These are phyloP conservation scores for Grifola frondosa DNA, from an alignment of 1,284 basidiomycete genomes.

Conservation along the genomic window DNA sequence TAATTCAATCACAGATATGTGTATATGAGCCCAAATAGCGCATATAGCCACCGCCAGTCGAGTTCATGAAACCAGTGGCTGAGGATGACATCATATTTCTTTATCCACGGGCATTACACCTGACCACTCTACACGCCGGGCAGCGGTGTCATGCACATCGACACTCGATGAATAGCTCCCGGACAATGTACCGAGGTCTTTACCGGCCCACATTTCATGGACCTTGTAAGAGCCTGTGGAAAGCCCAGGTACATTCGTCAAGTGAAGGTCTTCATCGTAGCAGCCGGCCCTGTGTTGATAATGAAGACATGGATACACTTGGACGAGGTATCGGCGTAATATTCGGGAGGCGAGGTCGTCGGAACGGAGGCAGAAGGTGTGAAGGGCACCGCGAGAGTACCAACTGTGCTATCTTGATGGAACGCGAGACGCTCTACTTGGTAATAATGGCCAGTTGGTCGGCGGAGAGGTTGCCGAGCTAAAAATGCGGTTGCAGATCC, in stretches of 20 bases:
- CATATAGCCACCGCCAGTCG: too few species aligned
- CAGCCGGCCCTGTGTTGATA: constrained; percentile 43
- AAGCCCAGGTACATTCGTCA: constrained; percentile 46
- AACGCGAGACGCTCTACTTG: constrained; percentile 54
- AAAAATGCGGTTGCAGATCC: background rate
- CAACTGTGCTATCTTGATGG: constrained; percentile 48
- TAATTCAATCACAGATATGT: too few species aligned
- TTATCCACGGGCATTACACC: too few species aligned
- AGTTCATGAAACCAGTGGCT: too few species aligned
- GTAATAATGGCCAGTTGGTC: constrained; percentile 48
- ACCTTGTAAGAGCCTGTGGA: constrained; percentile 40
- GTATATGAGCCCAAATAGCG: too few species aligned
- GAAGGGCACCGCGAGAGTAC: constrained; percentile 49
- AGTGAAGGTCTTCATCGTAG: constrained; percentile 45
- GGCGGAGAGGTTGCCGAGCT: constrained; percentile 43
- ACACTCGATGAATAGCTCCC: constrained; percentile 41
- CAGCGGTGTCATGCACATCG: constrained; percentile 51
- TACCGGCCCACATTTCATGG: constrained; percentile 56
- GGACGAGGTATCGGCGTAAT: constrained; percentile 46
- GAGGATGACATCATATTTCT: too few species aligned
- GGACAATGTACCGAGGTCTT: constrained; percentile 44
- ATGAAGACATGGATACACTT: constrained; percentile 55
- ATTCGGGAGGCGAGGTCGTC: constrained; percentile 47
- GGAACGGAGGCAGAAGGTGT: constrained; percentile 38
- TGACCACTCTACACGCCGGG: too few species aligned